Evolutionary conservation across 2,329 filamentous ascomycete genomes (phyloP).

Genomic region (Coniochaeta pulveracea): DNA sequence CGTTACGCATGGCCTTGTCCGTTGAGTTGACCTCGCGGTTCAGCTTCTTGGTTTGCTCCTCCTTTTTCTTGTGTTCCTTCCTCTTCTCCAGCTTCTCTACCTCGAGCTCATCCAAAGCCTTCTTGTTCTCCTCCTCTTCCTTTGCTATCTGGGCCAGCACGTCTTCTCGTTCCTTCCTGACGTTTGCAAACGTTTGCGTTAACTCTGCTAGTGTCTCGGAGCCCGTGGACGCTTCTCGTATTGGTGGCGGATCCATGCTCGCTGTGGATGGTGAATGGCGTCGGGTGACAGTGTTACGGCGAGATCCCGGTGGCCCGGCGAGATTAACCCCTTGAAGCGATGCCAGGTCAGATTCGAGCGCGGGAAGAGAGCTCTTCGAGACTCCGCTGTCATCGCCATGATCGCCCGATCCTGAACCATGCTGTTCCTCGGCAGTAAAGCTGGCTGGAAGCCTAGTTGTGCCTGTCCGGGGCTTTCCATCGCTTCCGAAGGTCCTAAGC

Average conservation of each 20-base stretch:
- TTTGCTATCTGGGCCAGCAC: constrained; percentile 57
- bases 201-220: constrained; percentile 65
- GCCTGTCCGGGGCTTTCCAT: constrained; percentile 50
- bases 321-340: no score
- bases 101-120: constrained; percentile 55
- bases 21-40: constrained; percentile 70
- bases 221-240: constrained; percentile 31
- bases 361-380: constrained; percentile 37
- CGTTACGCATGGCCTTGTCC: constrained; percentile 70
- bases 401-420: constrained; percentile 25
- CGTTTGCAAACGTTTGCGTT: constrained; percentile 67
- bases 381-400: constrained; percentile 37
- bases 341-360: constrained; percentile 41
- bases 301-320: constrained; percentile 24
- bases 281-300: constrained; percentile 60
- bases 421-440: constrained; percentile 40
- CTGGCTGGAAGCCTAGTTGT: constrained; percentile 44
- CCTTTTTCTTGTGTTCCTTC: constrained; percentile 74
- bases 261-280: constrained; percentile 64
- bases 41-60: constrained; percentile 77
- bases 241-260: constrained; percentile 33
- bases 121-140: constrained; percentile 60
- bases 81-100: constrained; percentile 72
- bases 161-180: constrained; percentile 77
- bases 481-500: constrained; percentile 61